Conservation (phyloP, 495 filamentous ascomycete species). For the Podospora pseudocomata region DNA sequence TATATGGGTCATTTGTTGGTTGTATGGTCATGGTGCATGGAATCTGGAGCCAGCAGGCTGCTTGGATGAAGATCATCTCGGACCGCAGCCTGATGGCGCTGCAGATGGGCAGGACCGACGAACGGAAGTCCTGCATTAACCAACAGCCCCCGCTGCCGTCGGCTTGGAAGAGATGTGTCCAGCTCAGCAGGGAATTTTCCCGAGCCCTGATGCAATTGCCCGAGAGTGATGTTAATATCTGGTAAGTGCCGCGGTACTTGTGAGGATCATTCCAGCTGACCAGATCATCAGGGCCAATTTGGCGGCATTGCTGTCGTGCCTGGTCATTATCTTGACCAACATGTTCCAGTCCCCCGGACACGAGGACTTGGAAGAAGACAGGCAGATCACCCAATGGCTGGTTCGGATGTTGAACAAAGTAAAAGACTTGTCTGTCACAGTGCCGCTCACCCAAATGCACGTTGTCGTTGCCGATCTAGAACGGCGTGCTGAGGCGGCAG, state of each 20-base stretch:
- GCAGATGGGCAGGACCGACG: conserved; percentile 9
- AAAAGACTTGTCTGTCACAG: conserved; percentile 17
- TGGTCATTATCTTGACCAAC: conserved; percentile 31
- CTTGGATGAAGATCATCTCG: conserved; percentile 26
- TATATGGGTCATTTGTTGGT: conserved; percentile 28
- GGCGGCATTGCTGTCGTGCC: conserved; percentile 30
- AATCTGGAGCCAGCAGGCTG: conserved; percentile 26
- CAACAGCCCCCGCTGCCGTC: conserved; percentile 21
- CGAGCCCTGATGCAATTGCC: conserved; percentile 17
- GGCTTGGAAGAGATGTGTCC: conserved; percentile 26
- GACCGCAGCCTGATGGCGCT: conserved; percentile 14
- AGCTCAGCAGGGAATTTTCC: conserved; percentile 26
- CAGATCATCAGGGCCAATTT: conserved; percentile 23
- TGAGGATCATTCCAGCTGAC: not conserved
- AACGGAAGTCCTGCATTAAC: conserved; percentile 15
- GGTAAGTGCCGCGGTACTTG: conserved; percentile 20
- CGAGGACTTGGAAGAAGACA: conserved; percentile 22
- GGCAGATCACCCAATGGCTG: conserved; percentile 17
- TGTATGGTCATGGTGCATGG: conserved; percentile 28
- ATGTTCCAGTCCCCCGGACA: conserved; percentile 26
- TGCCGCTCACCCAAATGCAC: conserved; percentile 23
- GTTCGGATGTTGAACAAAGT: conserved; percentile 25
- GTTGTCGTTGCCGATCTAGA: conserved; percentile 21
- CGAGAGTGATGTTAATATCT: conserved; percentile 26
- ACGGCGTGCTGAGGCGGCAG: conserved; percentile 17